Conservation (phyloP, 495 filamentous ascomycete species). For the Xylaria longipes region DNA sequence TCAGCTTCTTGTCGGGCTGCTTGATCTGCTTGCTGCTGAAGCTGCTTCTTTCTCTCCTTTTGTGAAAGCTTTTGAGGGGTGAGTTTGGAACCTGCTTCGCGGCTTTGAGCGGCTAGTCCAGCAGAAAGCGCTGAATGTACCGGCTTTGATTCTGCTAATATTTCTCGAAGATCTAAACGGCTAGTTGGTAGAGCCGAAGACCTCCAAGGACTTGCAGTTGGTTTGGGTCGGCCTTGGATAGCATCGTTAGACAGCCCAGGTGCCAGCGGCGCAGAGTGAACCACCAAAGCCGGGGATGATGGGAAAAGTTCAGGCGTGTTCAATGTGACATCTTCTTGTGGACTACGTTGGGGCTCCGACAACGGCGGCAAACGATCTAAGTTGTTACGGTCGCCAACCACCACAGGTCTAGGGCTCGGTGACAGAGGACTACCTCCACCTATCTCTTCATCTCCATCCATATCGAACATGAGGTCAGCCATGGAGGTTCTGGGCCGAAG, state of each 20-base stretch:
- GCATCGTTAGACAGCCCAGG: constrained; percentile 15
- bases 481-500: constrained; percentile 69
- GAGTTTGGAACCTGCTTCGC: constrained; percentile 43
- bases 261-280: constrained; percentile 6
- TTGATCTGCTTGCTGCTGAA: constrained; percentile 71
- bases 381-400: constrained; percentile 24
- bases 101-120: constrained; percentile 65
- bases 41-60: constrained; percentile 85
- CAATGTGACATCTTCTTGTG: constrained; percentile 38
- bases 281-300: constrained; percentile 14
- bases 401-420: constrained; percentile 25
- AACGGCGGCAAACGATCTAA: constrained; percentile 31
- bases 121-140: constrained; percentile 73
- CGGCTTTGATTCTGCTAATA: constrained; percentile 77
- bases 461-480: constrained; percentile 88
- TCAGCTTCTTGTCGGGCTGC: constrained; percentile 55
- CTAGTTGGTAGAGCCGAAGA: constrained; percentile 58
- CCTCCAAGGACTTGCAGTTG: constrained; percentile 65
- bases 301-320: constrained; percentile 28
- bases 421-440: constrained; percentile 25
- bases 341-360: constrained; percentile 39
- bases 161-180: constrained; percentile 81
- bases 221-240: constrained; percentile 24
- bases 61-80: constrained; percentile 73
- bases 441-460: constrained; percentile 76